phyloP scores from a whole-genome alignment of 352 stramenopile species.

The Globisporangium echinulatum region DNA sequence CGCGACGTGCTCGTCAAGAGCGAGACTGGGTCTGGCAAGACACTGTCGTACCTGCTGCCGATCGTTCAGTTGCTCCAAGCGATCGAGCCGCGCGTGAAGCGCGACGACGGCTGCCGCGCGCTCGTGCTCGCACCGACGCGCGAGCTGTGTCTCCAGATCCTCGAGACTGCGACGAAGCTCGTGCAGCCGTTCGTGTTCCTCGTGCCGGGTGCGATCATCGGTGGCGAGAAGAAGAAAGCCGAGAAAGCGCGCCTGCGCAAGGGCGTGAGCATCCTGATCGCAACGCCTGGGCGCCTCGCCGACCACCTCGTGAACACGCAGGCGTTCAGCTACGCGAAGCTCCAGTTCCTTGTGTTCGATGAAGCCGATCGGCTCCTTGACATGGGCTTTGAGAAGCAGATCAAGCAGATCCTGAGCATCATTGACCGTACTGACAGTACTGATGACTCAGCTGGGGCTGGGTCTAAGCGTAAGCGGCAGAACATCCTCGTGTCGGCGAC shows the following conservation, averaged over 20 bases:
- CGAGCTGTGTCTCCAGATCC: conserved; percentile 94
- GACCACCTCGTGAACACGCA: conserved; percentile 95
- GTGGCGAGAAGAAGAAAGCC: conserved; percentile 90
- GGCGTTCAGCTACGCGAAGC: conserved; percentile 82
- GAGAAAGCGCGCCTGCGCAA: conserved; percentile 84
- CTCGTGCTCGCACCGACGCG: conserved; percentile 93
- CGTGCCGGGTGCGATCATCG: conserved; percentile 87
- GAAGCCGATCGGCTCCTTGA: conserved; percentile 99
- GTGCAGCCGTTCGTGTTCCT: conserved; percentile 90
- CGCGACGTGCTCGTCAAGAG: conserved; percentile 93
- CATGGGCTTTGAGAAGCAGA: conserved; percentile 99
- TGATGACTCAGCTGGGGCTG: background rate
- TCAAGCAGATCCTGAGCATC: conserved; percentile 96
- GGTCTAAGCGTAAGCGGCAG: conserved; percentile 24
- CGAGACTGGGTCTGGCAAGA: conserved; percentile 96
- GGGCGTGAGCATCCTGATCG: conserved; percentile 96
- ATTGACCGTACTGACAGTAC: conserved; percentile 79
- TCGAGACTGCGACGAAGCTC: conserved; percentile 92
- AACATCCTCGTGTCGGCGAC: conserved; percentile 87
- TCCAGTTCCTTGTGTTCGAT: conserved; percentile 96
- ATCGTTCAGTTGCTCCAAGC: conserved; percentile 89
- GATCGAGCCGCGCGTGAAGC: conserved; percentile 59
- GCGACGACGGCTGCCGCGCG: conserved; percentile 84
- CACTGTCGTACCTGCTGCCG: conserved; percentile 93
- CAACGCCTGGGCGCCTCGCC: conserved; percentile 95